Base-by-base conservation (phyloP, 352 stramenopile species). In the Pythium vanterpoolii region DNA sequence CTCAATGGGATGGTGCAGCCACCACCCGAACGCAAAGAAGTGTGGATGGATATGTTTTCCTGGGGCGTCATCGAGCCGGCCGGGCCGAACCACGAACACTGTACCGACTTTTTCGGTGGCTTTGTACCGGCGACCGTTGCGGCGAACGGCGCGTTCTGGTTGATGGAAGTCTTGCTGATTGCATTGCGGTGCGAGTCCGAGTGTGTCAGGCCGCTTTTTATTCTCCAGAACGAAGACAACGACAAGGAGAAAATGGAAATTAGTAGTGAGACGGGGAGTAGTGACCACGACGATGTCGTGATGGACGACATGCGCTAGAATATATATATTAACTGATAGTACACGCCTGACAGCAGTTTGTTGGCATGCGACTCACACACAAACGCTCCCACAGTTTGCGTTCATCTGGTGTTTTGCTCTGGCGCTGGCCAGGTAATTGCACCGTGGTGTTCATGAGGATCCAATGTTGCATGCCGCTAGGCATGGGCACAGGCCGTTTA, bases 101-200 rank as follows among this genome's bases (percentile, higher is more conserved):
- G 79, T 47, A 68, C 66, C 45, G 83, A 89, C 45, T 81, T 69
- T 38, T 87, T 89, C 51, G 79, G 79, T 30, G 79, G 79, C 19
- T 86, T 85, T 36, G 76, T 89, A 34, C 65, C 61, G 16, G 64
- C 47, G 19, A 71, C 77, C 38, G 43, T 72, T 14, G 75, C 68
- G 9, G 72, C 73, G 64, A 83, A 67, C 46, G 53, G 83, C 30
- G 61, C 82, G 55, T 87, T 87, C 48, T 89, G 79, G 79, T 69
- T 87, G 47, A 83, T 87, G 76, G 72, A 87, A 48, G 68, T 89
- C 38, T 64, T 87, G 45, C 55, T 87, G 30, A 87, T 89, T 46
- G 79, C 77, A 8, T 72, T 87, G 31, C 77, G 79, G 7, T 87
- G 76, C 53, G 79, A 87, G 62, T 84, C 60, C 43, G 79, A 87